These are phyloP conservation scores for Brassica incana DNA, from an alignment of 345 rosid species.

Conservation along the genomic window DNA sequence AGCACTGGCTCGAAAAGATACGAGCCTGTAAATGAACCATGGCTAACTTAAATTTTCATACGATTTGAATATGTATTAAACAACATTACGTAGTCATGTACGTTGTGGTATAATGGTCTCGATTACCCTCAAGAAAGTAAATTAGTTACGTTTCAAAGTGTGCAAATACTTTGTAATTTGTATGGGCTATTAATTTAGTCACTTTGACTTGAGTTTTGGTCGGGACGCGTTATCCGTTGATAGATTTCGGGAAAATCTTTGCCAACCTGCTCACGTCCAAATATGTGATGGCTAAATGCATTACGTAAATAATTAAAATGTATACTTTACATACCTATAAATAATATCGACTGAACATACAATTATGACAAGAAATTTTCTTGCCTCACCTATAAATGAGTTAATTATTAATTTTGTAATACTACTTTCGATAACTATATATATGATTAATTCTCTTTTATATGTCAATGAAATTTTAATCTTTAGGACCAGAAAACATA, in stretches of 20 bases:
- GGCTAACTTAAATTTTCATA: background rate
- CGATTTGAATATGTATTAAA: background rate
- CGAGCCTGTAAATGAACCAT: background rate
- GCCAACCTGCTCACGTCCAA: background rate
- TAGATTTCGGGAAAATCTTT: background rate
- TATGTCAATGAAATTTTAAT: no score
- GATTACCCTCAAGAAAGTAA: background rate
- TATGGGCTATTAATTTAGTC: background rate
- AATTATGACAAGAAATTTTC: background rate
- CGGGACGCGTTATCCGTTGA: background rate
- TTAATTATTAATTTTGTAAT: background rate
- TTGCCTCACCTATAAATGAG: background rate
- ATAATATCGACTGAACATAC: background rate
- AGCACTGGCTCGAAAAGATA: background rate
- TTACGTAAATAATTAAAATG: background rate
- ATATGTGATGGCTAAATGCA: background rate
- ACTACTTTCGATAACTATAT: background rate
- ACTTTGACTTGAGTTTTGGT: background rate
- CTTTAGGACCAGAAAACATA: no score
- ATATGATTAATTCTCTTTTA: background rate
- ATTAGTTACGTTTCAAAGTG: background rate
- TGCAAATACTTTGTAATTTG: background rate
- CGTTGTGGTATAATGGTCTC: background rate
- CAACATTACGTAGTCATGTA: background rate
- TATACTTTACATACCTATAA: background rate